These are phyloP conservation scores for Aspergillus felis DNA, from an alignment of 2,329 filamentous ascomycete genomes.

Conservation along the genomic window DNA sequence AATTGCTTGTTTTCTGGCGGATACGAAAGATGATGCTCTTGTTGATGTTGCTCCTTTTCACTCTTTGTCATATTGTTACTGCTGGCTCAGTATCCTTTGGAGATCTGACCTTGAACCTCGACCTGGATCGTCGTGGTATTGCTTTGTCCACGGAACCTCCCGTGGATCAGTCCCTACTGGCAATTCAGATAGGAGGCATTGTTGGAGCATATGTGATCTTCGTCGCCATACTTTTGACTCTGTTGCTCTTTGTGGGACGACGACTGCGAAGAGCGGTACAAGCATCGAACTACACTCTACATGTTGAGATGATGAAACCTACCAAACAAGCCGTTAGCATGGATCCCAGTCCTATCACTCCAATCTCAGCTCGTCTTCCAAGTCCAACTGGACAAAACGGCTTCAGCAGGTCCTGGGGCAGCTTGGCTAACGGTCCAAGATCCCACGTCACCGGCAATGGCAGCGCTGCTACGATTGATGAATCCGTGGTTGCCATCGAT, in stretches of 20 bases:
- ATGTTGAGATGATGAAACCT: slow-evolving; percentile 56
- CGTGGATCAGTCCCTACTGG: slow-evolving; percentile 63
- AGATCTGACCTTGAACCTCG: slow-evolving; percentile 1
- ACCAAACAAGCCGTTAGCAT: slow-evolving; percentile 24
- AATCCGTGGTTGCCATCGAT: slow-evolving; percentile 69
- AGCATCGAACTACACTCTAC: slow-evolving; percentile 49
- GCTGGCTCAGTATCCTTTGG: slow-evolving; percentile 12
- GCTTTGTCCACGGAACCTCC: slow-evolving; percentile 26
- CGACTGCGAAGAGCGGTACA: slow-evolving; percentile 50
- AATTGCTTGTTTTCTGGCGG: slow-evolving; percentile 11
- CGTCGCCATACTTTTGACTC: slow-evolving; percentile 67
- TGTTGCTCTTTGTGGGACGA: slow-evolving; percentile 60
- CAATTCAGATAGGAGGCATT: slow-evolving; percentile 78
- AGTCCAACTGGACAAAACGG: slow-evolving; percentile 36
- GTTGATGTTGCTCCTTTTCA: slow-evolving; percentile 6
- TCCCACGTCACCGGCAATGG: slow-evolving; percentile 49
- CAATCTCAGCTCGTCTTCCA: slow-evolving; percentile 26
- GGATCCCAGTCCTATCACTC: slow-evolving; percentile 34
- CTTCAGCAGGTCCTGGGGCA: slow-evolving; percentile 38
- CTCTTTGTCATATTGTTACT: slow-evolving; percentile 10
- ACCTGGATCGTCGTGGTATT: slow-evolving; percentile 10
- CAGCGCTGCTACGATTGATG: slow-evolving; percentile 70
- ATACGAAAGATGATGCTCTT: slow-evolving; percentile 11
- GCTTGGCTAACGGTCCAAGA: slow-evolving; percentile 27
- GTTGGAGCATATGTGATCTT: slow-evolving; percentile 77